Evolutionary conservation across 768 basidiomycete genomes (phyloP).

Genomic region (Suillus sp.): DNA sequence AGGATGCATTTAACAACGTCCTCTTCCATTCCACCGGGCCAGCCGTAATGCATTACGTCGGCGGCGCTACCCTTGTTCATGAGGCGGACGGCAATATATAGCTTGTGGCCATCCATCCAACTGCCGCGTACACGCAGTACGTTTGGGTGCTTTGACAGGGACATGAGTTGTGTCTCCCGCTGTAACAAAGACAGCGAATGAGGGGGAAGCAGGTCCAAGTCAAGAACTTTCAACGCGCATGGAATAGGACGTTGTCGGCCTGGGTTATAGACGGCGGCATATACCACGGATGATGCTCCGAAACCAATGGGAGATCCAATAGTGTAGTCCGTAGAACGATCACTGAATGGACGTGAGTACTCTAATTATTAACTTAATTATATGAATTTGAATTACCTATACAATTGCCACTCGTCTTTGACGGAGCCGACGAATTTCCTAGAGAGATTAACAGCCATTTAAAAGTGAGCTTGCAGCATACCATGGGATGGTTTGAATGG

Average conservation of each 20-base stretch:
- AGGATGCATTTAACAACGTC: constrained; percentile 85
- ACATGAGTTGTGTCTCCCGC: constrained; percentile 90
- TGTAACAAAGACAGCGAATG: constrained; percentile 72
- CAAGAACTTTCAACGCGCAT: constrained; percentile 88
- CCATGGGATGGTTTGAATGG: not conserved
- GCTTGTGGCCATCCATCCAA: constrained; percentile 83
- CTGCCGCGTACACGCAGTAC: constrained; percentile 89
- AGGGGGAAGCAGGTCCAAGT: constrained; percentile 77
- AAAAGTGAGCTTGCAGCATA: not conserved
- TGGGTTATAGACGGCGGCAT: constrained; percentile 66
- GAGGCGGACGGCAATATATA: constrained; percentile 84
- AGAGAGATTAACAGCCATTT: constrained; percentile 25
- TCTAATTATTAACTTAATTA: not conserved
- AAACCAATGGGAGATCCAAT: constrained; percentile 83
- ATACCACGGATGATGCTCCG: constrained; percentile 91
- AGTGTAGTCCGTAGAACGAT: constrained; percentile 69
- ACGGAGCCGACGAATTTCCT: constrained; percentile 75
- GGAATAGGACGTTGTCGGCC: constrained; percentile 45
- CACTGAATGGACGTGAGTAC: constrained; percentile 45
- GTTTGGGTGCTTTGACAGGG: constrained; percentile 90
- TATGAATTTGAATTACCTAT: constrained; percentile 50
- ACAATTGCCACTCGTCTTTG: constrained; percentile 81
- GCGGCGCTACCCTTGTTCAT: constrained; percentile 89
- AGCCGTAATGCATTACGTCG: constrained; percentile 82
- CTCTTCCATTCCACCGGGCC: constrained; percentile 90